Conservation (phyloP, 2,329 filamentous ascomycete genomes). For the Trichoderma breve region DNA sequence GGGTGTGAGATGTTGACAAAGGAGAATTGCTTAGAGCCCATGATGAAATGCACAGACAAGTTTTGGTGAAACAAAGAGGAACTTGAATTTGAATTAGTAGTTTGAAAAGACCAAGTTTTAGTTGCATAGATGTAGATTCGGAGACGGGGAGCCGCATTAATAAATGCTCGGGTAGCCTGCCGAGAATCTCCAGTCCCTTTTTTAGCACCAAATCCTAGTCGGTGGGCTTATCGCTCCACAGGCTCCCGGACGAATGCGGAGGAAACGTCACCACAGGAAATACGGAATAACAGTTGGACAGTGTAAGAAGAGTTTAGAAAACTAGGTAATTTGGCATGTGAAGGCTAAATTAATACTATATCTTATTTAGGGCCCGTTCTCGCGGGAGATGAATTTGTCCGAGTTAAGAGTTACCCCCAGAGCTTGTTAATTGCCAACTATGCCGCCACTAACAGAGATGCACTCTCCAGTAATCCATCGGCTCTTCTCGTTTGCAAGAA, state of each 20-base stretch:
- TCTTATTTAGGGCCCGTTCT: neutral
- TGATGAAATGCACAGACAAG: neutral
- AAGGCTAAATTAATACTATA: neutral
- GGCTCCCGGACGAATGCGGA: neutral
- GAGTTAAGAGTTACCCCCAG: neutral
- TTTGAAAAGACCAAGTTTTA: neutral
- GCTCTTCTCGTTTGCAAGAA: slow-evolving; percentile 24
- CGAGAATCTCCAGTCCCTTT: neutral
- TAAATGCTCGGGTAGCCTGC: neutral
- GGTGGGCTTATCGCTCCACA: neutral
- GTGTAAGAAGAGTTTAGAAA: neutral
- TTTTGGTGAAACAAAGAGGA: neutral
- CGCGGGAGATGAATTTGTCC: neutral
- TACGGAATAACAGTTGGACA: neutral
- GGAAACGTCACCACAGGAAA: neutral
- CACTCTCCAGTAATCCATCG: slow-evolving; percentile 26
- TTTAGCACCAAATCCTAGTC: neutral
- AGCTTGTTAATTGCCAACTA: slow-evolving; percentile 8
- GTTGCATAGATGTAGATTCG: neutral
- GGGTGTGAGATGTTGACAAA: slow-evolving; percentile 8
- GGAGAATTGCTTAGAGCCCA: neutral
- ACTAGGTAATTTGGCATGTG: neutral
- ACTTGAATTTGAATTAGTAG: neutral
- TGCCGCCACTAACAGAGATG: slow-evolving; percentile 25
- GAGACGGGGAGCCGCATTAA: neutral